phyloP scores from a whole-genome alignment of 225 moss, liverwort and hornwort genomes.

The Physcomitrellopsis africana region DNA sequence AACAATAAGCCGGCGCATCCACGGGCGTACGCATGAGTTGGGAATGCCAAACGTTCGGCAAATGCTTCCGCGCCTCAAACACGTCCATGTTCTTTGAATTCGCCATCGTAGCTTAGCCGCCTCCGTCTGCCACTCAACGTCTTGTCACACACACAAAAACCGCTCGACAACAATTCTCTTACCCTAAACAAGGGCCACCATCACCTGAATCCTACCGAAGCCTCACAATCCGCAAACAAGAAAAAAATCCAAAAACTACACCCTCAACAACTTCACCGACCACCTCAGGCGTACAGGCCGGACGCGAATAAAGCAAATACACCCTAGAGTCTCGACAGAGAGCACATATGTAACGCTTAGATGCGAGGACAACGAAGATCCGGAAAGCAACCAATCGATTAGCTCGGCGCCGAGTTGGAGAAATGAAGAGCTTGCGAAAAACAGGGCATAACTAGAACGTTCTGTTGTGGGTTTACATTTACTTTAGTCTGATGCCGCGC shows the following conservation, averaged over 20 bases:
- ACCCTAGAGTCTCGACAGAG: neutral
- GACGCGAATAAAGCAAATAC: neutral
- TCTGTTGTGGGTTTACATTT: too few species aligned
- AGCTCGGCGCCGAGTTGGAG: too few species aligned
- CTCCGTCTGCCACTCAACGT: neutral
- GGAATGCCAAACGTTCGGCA: constrained; percentile 79
- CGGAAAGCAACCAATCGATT: neutral
- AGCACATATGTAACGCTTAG: neutral
- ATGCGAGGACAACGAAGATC: neutral
- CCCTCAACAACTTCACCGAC: constrained; percentile 11
- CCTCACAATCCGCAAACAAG: too few species aligned
- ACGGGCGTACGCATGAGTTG: constrained; percentile 56
- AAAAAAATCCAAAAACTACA: neutral
- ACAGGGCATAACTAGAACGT: too few species aligned
- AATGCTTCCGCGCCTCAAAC: constrained; percentile 56
- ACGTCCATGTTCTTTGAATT: constrained; percentile 58
- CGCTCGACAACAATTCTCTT: neutral
- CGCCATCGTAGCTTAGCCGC: constrained; percentile 55
- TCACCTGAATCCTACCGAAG: neutral
- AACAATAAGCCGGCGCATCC: constrained; percentile 58
- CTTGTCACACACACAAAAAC: neutral
- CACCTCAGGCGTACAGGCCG: neutral
- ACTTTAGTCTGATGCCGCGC: too few species aligned
- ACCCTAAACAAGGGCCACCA: constrained; percentile 26
- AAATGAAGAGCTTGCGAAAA: too few species aligned